Base-by-base conservation (phyloP, 495 filamentous ascomycete genomes). In the Tetracladium marchalianum region DNA sequence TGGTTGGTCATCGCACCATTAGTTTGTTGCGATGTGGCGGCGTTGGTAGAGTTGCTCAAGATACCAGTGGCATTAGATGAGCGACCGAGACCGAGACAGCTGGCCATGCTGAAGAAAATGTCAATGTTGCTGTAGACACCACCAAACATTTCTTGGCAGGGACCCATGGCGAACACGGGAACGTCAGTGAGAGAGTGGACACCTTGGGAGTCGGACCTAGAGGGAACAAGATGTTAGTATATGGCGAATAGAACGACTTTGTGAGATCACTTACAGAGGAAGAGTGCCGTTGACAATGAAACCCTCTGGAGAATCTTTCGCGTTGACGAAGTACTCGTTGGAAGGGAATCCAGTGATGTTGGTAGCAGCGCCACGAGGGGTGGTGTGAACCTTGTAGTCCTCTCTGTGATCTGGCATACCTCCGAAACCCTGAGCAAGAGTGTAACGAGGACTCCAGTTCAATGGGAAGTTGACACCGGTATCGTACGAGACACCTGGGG, bases 151-250 rank as follows among this genome's bases (percentile, higher is more conserved):
- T 84, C 81, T 61, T 84, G 78, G 57, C 83, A 87, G 4, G 83
- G 83, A 0, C 83, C 83, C 63, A 70, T 66, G 0, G 83, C 81
- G 52, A 77, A 87, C 10, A 87, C 80, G 0, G 83, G 80, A 37
- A 87, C 83, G 57, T 87, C 83, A 0, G 83, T 87, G 44, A 87
- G 63, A 33, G 71, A 78, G 64, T 87, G 83, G 43, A 87, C 83
- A 16, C 83, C 83, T 60, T 79, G 68, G 10, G 50, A 11, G 18
- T 54, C 51, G 19, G 47, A 24, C 8, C 39, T 50, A 17, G 10
- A 27, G 22, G 7, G 7, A 27, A 27, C 7, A 31, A 31, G 10
- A 22, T 41, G 37, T 48, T 35, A 41, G 45, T 18, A n/a, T 10
- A 15, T 16, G 31, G 6, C 19, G 4, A 22, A 27, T 6, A 13